These are phyloP conservation scores for Syzygium jambos DNA, from an alignment of 345 rosid species.

Conservation along the genomic window DNA sequence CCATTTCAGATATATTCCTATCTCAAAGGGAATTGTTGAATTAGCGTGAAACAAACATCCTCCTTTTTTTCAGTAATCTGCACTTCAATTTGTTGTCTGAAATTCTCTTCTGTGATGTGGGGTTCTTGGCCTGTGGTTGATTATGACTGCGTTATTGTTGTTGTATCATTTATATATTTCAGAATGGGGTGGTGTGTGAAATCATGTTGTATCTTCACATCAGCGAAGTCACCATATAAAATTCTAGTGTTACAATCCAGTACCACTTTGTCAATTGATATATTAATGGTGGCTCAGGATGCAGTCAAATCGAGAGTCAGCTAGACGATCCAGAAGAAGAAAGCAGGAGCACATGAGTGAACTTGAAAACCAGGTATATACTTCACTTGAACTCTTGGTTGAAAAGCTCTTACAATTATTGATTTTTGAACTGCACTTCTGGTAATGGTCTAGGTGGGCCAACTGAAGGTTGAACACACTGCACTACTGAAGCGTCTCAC, in stretches of 20 bases:
- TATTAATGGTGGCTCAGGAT: constrained; percentile 43
- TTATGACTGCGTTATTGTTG: not conserved
- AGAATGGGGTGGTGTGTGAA: not conserved
- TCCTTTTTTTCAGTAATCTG: not conserved
- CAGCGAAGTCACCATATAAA: not conserved
- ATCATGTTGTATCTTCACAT: not conserved
- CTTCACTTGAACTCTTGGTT: not conserved
- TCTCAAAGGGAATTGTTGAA: not conserved
- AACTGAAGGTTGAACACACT: constrained; percentile 69
- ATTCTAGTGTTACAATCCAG: not conserved
- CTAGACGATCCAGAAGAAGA: constrained; percentile 93
- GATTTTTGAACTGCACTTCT: not conserved
- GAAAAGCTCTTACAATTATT: not conserved
- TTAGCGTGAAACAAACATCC: not conserved
- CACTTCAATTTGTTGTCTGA: not conserved
- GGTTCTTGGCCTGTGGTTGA: not conserved
- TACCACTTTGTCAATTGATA: not conserved
- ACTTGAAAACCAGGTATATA: constrained; percentile 76
- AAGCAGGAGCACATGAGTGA: constrained; percentile 84
- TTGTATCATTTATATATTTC: not conserved
- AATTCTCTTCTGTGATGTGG: not conserved
- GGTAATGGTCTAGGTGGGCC: constrained; percentile 48
- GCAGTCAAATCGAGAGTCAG: constrained; percentile 98
- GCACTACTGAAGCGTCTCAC: constrained; percentile 59
- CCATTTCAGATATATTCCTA: not conserved